These are phyloP conservation scores for Fusarium sp. DNA, from an alignment of 2,329 filamentous ascomycete species.

Conservation along the genomic window DNA sequence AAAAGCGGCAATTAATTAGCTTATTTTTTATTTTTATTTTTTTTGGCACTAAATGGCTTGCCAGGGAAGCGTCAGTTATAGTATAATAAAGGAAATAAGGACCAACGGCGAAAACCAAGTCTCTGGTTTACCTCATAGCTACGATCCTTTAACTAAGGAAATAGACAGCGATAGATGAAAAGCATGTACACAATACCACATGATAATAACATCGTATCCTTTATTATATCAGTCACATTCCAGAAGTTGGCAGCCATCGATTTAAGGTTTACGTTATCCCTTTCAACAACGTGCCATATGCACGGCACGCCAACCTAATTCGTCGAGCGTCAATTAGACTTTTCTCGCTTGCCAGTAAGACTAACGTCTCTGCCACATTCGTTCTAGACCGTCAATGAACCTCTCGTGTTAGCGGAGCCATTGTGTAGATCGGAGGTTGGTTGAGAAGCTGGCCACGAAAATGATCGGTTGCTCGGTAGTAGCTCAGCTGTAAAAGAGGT, in stretches of 20 bases:
- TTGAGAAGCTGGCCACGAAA: background rate
- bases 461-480: background rate
- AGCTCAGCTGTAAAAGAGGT: too few relatives aligned
- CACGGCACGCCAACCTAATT: background rate
- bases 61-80: background rate
- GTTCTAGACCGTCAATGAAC: background rate
- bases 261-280: background rate
- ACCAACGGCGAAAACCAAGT: background rate
- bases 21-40: too few relatives aligned
- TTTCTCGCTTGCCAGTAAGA: background rate
- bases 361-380: background rate
- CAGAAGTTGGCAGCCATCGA: background rate
- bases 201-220: background rate
- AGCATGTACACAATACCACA: background rate
- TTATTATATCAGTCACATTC: background rate
- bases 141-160: background rate
- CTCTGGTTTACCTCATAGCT: background rate
- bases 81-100: background rate
- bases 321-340: background rate
- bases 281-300: background rate
- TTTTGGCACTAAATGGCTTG: background rate
- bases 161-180: background rate
- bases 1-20: background rate
- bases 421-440: background rate
- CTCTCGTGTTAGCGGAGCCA: background rate